Evolutionary conservation across 176 grass and related monocot genomes (phyloP).

Genomic region (Cenchrus purpureus): DNA sequence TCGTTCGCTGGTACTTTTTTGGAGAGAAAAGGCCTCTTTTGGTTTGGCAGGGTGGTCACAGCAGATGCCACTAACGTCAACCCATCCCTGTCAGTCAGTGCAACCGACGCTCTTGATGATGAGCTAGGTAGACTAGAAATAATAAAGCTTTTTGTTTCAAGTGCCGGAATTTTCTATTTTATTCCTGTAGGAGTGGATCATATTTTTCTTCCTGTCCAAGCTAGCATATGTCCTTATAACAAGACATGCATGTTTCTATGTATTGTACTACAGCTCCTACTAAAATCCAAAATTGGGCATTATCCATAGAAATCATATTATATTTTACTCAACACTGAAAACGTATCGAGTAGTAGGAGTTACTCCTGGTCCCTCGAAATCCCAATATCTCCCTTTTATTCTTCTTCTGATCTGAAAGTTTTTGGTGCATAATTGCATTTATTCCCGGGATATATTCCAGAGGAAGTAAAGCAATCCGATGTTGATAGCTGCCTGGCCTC

Average conservation of each 20-base stretch:
- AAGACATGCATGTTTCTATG: too few species aligned
- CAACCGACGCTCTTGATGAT: neutral
- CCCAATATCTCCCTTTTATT: neutral
- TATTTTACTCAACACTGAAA: neutral
- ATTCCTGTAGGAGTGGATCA: neutral
- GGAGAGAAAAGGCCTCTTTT: too few species aligned
- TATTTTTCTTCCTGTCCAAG: neutral
- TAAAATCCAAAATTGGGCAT: neutral
- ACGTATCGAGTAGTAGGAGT: neutral
- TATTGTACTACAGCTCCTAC: too few species aligned
- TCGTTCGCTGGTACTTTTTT: too few species aligned
- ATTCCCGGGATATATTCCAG: neutral
- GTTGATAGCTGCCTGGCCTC: neutral
- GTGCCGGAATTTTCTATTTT: neutral
- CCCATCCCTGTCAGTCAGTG: neutral
- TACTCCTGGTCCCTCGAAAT: neutral
- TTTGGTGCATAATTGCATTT: neutral
- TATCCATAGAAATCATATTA: too few species aligned
- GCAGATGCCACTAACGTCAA: neutral
- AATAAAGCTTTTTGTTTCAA: neutral
- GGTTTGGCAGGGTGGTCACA: neutral
- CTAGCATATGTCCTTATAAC: neutral
- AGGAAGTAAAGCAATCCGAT: neutral
- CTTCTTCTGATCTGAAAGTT: neutral
- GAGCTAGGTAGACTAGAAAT: neutral